Base-by-base conservation (phyloP, 2,329 filamentous ascomycete genomes). In the Graphium sp. region DNA sequence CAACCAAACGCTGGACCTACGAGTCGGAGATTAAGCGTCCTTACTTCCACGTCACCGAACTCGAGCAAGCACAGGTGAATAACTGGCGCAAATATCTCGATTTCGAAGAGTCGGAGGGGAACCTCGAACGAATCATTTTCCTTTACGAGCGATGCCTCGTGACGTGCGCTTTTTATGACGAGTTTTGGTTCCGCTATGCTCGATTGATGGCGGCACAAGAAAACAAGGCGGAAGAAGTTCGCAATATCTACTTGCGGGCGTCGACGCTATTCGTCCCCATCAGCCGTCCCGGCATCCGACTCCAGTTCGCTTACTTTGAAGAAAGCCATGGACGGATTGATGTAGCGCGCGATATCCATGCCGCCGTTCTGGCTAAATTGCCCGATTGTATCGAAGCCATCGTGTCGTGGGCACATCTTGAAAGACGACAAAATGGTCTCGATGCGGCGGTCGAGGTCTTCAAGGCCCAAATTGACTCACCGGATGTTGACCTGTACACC, bases 71-170 rank as follows among this genome's bases (percentile, higher is more conserved):
- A 7, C 83, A 98, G 46, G 56, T 98, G 12, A 62, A 58, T 21
- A 94, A 93, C 51, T 98, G 89, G 89, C 72, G 80, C 42, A 92
- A 92, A 45, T 98, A 95, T 43, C 68, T 98, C 24, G 87, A 95
- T 47, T 95, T 91, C 41, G 89, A 98, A 47, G 89, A 98, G 53
- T 55, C 65, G 0, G 78, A 93, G 49, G 83, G 80, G 29, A 72
- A 85, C 37, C 82, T 74, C 39, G 53, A 62, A 10, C 71, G 89
- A 34, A 76, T 66, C 25, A 68, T 79, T 5, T 89, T 89, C 44
- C 56, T 98, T 18, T 95, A 98, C 47, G 89, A 98, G 57, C 75
- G 89, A 29, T 95, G 85, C 42, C 55, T 98, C 29, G 82, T 93
- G 20, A 87, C 83, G 1, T 91, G 82, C 43, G 87, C 89, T 11